Evolutionary conservation across 345 rosid species (phyloP).

Genomic region (Diplotaxis tenuifolia): DNA sequence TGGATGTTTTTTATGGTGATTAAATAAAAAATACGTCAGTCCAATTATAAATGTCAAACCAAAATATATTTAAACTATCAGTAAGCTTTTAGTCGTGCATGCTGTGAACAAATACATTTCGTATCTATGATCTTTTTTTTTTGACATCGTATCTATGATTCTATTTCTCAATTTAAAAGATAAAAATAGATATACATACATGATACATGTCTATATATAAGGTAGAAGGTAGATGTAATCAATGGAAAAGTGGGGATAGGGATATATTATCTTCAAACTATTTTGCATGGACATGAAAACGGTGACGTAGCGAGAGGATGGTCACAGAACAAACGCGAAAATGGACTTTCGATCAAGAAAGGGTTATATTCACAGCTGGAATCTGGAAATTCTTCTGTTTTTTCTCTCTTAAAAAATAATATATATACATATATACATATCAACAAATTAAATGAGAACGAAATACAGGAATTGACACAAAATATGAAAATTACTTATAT

Average conservation of each 20-base stretch:
- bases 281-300: conserved; percentile 44
- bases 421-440: conserved; percentile 3
- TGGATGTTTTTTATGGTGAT: too few species aligned
- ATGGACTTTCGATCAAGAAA: conserved; percentile 38
- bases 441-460: neutral
- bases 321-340: conserved; percentile 38
- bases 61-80: neutral
- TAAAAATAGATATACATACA: neutral
- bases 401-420: neutral
- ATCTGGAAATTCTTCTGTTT: neutral
- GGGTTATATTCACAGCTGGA: conserved; percentile 40
- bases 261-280: conserved; percentile 33
- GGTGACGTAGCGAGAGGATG: conserved; percentile 43
- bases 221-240: conserved; percentile 19
- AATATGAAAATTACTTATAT: conserved; percentile 6
- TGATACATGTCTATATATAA: neutral
- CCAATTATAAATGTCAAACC: neutral
- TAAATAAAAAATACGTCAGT: too few species aligned
- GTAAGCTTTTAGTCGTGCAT: neutral
- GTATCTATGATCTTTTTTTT: neutral
- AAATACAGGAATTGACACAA: conserved; percentile 7
- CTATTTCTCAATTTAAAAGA: neutral
- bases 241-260: conserved; percentile 30
- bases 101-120: neutral
- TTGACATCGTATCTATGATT: neutral